Evolutionary conservation across 345 rosid species (phyloP).

Genomic region (Salix brachista): DNA sequence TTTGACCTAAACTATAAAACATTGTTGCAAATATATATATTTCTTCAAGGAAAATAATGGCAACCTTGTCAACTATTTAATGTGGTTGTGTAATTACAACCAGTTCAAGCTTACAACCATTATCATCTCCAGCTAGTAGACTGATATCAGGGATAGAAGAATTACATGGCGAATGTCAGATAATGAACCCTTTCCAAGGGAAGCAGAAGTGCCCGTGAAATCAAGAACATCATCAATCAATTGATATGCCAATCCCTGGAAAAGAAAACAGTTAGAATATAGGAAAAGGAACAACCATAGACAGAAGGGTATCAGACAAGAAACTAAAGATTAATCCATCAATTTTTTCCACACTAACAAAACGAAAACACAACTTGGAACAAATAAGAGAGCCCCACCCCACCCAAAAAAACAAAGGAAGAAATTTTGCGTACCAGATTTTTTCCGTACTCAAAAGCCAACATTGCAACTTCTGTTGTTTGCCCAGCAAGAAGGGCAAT

Average conservation of each 20-base stretch:
- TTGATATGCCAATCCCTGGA: slow-evolving; percentile 91
- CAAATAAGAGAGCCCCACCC: neutral
- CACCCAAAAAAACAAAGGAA: neutral
- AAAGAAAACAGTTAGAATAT: neutral
- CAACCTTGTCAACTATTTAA: neutral
- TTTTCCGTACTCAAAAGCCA: slow-evolving; percentile 89
- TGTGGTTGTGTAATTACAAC: neutral
- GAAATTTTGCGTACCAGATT: slow-evolving; percentile 65
- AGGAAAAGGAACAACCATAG: neutral
- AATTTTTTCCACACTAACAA: neutral
- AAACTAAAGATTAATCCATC: neutral
- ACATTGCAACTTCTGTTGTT: slow-evolving; percentile 70
- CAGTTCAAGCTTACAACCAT: neutral
- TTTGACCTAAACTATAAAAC: neutral
- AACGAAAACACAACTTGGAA: neutral
- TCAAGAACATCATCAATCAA: slow-evolving; percentile 91
- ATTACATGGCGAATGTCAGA: slow-evolving; percentile 79
- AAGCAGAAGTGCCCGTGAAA: slow-evolving; percentile 90
- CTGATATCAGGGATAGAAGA: slow-evolving; percentile 15
- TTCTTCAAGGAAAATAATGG: neutral
- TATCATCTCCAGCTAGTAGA: neutral
- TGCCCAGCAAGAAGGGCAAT: slow-evolving; percentile 90
- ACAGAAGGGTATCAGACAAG: neutral
- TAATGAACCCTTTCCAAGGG: slow-evolving; percentile 90
- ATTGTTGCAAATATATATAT: neutral